These are phyloP conservation scores for Aureobasidium subglaciale DNA, from an alignment of 2,329 filamentous ascomycete species.

Conservation along the genomic window DNA sequence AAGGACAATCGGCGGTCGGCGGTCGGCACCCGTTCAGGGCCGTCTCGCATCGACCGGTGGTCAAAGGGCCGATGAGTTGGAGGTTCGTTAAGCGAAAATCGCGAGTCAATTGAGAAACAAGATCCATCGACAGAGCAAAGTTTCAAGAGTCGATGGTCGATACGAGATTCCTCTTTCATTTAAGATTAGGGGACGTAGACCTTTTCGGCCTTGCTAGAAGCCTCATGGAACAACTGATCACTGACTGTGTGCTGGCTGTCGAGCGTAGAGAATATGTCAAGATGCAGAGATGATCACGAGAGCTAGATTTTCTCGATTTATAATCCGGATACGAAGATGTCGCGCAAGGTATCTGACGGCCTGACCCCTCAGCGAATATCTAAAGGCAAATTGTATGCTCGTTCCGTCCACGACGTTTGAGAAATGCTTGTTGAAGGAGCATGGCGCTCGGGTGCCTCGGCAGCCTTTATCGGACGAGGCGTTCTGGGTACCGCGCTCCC, in stretches of 20 bases:
- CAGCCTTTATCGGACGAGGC: constrained; percentile 3
- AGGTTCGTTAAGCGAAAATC: constrained; percentile 7
- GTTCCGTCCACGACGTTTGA: constrained; percentile 5
- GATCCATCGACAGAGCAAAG: background rate
- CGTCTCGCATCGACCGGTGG: background rate
- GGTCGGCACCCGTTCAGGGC: background rate
- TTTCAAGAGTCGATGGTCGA: background rate
- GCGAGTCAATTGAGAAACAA: background rate
- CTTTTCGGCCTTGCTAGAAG: background rate
- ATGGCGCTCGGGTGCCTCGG: constrained; percentile 1
- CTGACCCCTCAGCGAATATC: background rate
- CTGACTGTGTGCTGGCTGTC: no score
- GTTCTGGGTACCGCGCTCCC: background rate
- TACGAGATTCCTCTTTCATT: background rate
- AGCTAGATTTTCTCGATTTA: background rate
- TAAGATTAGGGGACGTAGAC: background rate
- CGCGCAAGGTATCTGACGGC: background rate
- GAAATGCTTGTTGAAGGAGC: constrained; percentile 1
- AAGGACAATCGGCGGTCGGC: background rate
- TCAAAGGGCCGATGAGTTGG: background rate
- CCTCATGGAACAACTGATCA: background rate
- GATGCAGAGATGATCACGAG: background rate
- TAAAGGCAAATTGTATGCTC: background rate
- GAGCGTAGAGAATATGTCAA: background rate
- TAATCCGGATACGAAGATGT: background rate